Conservation (phyloP, 345 rosid species). For the Brassica carinata region DNA sequence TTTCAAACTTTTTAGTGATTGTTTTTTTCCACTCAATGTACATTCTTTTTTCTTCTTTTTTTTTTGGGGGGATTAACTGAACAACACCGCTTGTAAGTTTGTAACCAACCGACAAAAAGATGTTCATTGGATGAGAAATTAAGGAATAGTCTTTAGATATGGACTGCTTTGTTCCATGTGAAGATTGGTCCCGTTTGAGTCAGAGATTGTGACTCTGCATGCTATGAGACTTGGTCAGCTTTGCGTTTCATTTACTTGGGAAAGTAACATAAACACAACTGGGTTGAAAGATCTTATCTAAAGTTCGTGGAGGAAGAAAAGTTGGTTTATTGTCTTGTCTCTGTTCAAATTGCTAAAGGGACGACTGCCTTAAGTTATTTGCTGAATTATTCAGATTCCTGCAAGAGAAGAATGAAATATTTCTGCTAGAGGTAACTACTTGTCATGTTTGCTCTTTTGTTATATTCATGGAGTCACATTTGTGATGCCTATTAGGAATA, state of each 20-base stretch:
- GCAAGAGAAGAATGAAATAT: too few relatives aligned
- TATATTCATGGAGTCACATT: slow-evolving; percentile 43
- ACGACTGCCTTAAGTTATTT: neutral
- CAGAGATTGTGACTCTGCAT: neutral
- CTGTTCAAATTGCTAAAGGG: neutral
- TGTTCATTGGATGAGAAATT: neutral
- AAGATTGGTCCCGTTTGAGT: neutral
- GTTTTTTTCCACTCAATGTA: neutral
- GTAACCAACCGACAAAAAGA: neutral
- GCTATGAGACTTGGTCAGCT: neutral
- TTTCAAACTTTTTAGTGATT: neutral
- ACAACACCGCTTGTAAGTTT: neutral
- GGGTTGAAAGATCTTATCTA: neutral
- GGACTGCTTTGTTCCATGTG: neutral
- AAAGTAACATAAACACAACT: neutral
- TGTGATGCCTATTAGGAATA: slow-evolving; percentile 19
- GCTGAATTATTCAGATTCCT: neutral
- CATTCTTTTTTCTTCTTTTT: neutral
- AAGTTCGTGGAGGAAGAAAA: neutral
- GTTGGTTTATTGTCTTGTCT: slow-evolving; percentile 2
- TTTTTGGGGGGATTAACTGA: neutral
- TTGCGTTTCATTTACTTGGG: neutral
- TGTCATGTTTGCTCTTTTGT: neutral
- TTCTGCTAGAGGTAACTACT: slow-evolving; percentile 1
- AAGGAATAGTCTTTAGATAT: neutral